Evolutionary conservation across 2,329 filamentous ascomycete genomes (phyloP).

Genomic region (Sporothrix brunneoviolacea): DNA sequence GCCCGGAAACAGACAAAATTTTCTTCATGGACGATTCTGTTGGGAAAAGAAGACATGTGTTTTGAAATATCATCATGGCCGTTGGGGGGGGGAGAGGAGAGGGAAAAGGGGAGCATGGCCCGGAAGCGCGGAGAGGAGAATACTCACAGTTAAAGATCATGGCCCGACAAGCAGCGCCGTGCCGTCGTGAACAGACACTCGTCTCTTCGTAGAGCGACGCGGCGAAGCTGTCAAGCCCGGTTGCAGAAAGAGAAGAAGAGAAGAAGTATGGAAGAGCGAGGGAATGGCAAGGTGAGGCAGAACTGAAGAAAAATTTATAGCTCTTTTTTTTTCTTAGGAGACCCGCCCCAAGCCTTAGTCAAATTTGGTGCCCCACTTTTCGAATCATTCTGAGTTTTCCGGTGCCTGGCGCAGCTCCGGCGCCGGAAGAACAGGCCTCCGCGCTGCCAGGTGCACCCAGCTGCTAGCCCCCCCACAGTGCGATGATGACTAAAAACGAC

Average conservation of each 20-base stretch:
- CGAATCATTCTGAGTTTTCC: no score
- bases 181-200: neutral
- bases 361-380: neutral
- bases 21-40: conserved; percentile 85
- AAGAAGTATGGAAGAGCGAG: neutral
- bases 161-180: neutral
- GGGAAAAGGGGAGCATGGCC: neutral
- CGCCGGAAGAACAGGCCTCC: neutral
- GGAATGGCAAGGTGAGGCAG: neutral
- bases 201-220: neutral
- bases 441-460: no score
- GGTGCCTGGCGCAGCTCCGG: no score
- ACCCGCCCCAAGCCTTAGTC: neutral
- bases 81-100: conserved; percentile 21
- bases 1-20: conserved; percentile 56
- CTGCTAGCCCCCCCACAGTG: no score
- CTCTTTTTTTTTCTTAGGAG: neutral
- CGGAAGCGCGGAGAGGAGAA: neutral
- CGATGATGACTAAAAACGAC: no score
- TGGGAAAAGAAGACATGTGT: conserved; percentile 78
- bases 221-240: neutral
- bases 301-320: conserved; percentile 13
- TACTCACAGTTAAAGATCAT: conserved; percentile 6
- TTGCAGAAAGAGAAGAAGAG: neutral
- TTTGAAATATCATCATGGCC: conserved; percentile 64